A percentile compares a stretch with the other conserved stretches of the same genome.
Evolutionary conservation across 768 basidiomycete species (phyloP).

Genomic region (Clathrus columnatus): DNA sequence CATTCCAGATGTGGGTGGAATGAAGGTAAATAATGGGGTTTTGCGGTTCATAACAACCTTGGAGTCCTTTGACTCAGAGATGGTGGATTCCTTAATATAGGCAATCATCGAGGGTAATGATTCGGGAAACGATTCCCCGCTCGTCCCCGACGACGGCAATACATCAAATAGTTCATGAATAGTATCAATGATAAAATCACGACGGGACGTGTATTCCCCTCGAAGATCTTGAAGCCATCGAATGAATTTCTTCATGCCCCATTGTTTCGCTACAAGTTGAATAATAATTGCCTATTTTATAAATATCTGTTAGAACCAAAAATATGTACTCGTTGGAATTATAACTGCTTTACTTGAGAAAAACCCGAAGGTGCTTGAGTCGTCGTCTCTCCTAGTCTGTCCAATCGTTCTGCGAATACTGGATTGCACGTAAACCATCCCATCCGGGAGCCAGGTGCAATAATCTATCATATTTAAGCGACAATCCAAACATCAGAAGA

Average conservation of each 20-base stretch:
- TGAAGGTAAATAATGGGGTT: constrained; percentile 49
- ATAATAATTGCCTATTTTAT: constrained; percentile 40
- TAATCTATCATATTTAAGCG: constrained; percentile 38
- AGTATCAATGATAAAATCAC: constrained; percentile 57
- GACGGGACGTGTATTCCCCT: constrained; percentile 46
- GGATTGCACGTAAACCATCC: constrained; percentile 79
- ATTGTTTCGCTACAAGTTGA: constrained; percentile 47
- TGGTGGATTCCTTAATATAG: constrained; percentile 26
- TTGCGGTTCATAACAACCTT: constrained; percentile 14
- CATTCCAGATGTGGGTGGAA: constrained; percentile 79
- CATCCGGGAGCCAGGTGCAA: constrained; percentile 68
- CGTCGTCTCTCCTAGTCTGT: constrained; percentile 57
- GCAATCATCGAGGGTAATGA: constrained; percentile 36
- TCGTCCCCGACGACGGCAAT: constrained; percentile 24
- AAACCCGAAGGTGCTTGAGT: constrained; percentile 70
- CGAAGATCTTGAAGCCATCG: constrained; percentile 71
- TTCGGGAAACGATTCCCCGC: constrained; percentile 21
- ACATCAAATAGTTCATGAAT: constrained; percentile 57
- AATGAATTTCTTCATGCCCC: constrained; percentile 64
- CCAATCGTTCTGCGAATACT: constrained; percentile 64
- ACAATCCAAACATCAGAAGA: background rate
- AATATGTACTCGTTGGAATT: background rate
- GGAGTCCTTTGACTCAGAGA: constrained; percentile 33
- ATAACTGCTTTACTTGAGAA: constrained; percentile 36
- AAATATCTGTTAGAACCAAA: background rate